These are phyloP conservation scores for Colletotrichum paranaense DNA, from an alignment of 2,329 filamentous ascomycete genomes.

Conservation along the genomic window DNA sequence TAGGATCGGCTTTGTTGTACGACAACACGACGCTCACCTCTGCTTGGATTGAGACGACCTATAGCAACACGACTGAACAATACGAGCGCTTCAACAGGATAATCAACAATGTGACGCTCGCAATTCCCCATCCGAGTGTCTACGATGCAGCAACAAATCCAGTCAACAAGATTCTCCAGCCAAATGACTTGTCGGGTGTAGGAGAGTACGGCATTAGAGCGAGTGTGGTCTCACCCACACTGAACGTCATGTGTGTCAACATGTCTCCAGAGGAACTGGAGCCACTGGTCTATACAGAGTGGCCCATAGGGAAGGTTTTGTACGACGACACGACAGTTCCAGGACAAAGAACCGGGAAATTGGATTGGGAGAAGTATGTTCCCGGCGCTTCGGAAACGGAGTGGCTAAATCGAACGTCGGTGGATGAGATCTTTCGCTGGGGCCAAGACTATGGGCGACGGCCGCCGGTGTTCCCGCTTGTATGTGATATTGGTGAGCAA, in stretches of 20 bases:
- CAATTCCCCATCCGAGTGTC: constrained; percentile 80
- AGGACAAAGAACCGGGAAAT: constrained; percentile 46
- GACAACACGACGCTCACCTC: constrained; percentile 80
- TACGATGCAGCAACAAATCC: constrained; percentile 71
- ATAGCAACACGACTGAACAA: constrained; percentile 62
- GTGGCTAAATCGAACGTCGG: constrained; percentile 66
- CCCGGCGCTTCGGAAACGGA: constrained; percentile 45
- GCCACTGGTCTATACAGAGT: constrained; percentile 73
- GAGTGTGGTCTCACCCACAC: constrained; percentile 74
- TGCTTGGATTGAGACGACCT: constrained; percentile 72
- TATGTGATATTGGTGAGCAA: constrained; percentile 41
- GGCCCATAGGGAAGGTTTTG: constrained; percentile 56
- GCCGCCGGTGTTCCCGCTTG: constrained; percentile 64
- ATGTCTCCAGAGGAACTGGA: constrained; percentile 68
- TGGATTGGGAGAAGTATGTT: constrained; percentile 52
- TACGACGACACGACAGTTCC: constrained; percentile 47
- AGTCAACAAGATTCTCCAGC: constrained; percentile 76
- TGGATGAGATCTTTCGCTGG: constrained; percentile 80
- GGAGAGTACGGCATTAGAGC: constrained; percentile 77
- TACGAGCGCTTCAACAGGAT: constrained; percentile 64
- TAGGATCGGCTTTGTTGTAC: constrained; percentile 71
- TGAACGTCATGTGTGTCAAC: constrained; percentile 81
- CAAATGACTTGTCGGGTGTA: constrained; percentile 70
- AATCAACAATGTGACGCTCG: constrained; percentile 81
- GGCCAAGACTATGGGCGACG: constrained; percentile 61